Base-by-base conservation (phyloP, 257 asterid genomes). In the Solanum bukasovii region DNA sequence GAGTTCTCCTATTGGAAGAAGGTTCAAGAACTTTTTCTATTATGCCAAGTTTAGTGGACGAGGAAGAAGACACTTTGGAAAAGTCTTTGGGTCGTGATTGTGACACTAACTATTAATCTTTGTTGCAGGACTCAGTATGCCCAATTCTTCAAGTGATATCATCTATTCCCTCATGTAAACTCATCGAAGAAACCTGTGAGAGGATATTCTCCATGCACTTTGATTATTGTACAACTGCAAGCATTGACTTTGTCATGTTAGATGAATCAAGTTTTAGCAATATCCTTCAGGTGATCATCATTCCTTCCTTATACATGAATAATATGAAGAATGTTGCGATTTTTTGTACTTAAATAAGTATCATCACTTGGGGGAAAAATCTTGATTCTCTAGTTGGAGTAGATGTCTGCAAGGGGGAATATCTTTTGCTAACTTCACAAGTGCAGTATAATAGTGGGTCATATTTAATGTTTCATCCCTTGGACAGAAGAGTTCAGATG, bases 61-160 rank as follows among this genome's bases (percentile, higher is more conserved):
- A 92, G 92, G 96, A 90, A 91, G 98, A 92, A 91, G 96, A 93
- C 93, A 93, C 85, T 93, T 94, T 91, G 98, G 98, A 91, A 89
- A 92, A 89, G 87, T 92, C 88, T 85, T 91, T 90, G 88, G 89
- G 86, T 90, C 75, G 90, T 87, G 87, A 86, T 88, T 71, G 87
- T 49, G 77, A 89, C 89, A 92, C 95, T 95, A 90, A 93, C 93
- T 92, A 85, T 86, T 84, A 89, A 85, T 91, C 90, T 93, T 96
- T 95, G 91, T 93, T 96, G 98, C 99, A 97, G 99, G 99, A 96
- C 91, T 93, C 98, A 13, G 98, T 95, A 78, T 96, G 99, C 93
- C 93, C 93, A 85, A 87, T 97, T 90, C 98, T 97, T 92, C 98
- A 90, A 92, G 98, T 97, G 91, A 90, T 94, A 91, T 90, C 98